Percentiles rank a stretch among this genome's conserved stretches.
These are phyloP conservation scores for Aphanoascus verrucosus DNA, from an alignment of 2,329 filamentous ascomycete species.

Conservation along the genomic window DNA sequence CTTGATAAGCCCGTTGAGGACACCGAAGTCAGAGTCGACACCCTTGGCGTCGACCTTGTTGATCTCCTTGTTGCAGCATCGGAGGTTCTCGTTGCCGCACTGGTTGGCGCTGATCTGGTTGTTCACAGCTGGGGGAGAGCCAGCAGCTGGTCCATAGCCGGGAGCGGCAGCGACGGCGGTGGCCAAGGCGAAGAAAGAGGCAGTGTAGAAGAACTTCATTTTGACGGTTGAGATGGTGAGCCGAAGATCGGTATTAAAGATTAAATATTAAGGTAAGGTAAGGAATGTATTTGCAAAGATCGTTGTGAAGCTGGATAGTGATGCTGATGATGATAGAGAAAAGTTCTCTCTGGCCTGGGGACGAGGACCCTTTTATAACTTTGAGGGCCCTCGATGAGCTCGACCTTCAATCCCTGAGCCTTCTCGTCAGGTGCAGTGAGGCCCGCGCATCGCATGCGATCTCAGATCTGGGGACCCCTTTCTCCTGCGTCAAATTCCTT, in stretches of 20 bases:
- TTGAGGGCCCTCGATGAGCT: neutral
- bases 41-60: constrained; percentile 29
- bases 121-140: neutral
- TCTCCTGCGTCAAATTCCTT: neutral
- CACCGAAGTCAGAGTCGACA: constrained; percentile 26
- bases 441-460: neutral
- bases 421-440: neutral
- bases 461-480: neutral
- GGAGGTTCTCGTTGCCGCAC: constrained; percentile 15
- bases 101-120: constrained; percentile 12
- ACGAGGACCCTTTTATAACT: constrained; percentile 7
- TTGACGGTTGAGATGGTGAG: constrained; percentile 11
- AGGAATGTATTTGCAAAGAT: constrained; percentile 7
- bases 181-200: constrained; percentile 33
- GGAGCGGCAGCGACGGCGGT: constrained; percentile 26
- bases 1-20: constrained; percentile 27
- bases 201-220: constrained; percentile 26
- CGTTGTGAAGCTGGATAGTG: constrained; percentile 11
- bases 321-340: constrained; percentile 15
- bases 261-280: constrained; percentile 15
- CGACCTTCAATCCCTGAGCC: neutral
- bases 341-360: neutral
- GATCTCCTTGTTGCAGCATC: constrained; percentile 28
- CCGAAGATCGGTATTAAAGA: constrained; percentile 10
- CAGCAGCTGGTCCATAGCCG: constrained; percentile 5